phyloP scores from a whole-genome alignment of 169 alveolate species.

The Cryptosporidium sp. region DNA sequence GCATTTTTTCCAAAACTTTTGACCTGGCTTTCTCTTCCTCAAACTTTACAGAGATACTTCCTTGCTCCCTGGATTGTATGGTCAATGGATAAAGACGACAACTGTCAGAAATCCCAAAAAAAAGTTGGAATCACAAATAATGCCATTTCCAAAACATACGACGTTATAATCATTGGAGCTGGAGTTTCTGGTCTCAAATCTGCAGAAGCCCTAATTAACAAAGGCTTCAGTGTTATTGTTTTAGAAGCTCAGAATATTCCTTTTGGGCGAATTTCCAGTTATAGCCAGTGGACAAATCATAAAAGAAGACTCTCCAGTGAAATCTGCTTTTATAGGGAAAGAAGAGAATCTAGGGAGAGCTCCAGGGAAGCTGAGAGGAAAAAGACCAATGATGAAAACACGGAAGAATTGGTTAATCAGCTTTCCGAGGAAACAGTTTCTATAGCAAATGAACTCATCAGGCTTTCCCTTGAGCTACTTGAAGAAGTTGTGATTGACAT shows the following conservation, averaged over 20 bases:
- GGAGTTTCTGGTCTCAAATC: slow-evolving; percentile 58
- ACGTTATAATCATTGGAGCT: slow-evolving; percentile 61
- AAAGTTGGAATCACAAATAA: not conserved
- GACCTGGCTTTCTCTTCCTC: slow-evolving; percentile 73
- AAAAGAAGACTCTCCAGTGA: slow-evolving; percentile 26
- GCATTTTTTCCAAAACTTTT: slow-evolving; percentile 65
- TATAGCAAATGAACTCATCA: slow-evolving; percentile 35
- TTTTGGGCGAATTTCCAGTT: slow-evolving; percentile 52
- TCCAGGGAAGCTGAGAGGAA: not conserved
- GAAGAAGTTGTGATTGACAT: slow-evolving; percentile 68
- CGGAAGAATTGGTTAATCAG: not conserved
- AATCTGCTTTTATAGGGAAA: slow-evolving; percentile 20
- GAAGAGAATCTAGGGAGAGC: not conserved
- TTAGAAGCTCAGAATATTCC: slow-evolving; percentile 56
- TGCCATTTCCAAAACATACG: slow-evolving; percentile 38
- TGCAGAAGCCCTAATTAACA: slow-evolving; percentile 43
- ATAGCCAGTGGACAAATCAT: slow-evolving; percentile 58
- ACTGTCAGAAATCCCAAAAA: slow-evolving; percentile 12
- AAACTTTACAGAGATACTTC: slow-evolving; percentile 56
- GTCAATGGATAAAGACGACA: slow-evolving; percentile 63
- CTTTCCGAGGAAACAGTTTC: slow-evolving; percentile 30
- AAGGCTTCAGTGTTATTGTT: slow-evolving; percentile 19
- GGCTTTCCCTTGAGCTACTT: slow-evolving; percentile 46
- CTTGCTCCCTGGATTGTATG: slow-evolving; percentile 75
- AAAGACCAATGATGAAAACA: not conserved